These are phyloP conservation scores for Lolium perenne DNA, from an alignment of 176 grass and related monocot species.

Conservation along the genomic window DNA sequence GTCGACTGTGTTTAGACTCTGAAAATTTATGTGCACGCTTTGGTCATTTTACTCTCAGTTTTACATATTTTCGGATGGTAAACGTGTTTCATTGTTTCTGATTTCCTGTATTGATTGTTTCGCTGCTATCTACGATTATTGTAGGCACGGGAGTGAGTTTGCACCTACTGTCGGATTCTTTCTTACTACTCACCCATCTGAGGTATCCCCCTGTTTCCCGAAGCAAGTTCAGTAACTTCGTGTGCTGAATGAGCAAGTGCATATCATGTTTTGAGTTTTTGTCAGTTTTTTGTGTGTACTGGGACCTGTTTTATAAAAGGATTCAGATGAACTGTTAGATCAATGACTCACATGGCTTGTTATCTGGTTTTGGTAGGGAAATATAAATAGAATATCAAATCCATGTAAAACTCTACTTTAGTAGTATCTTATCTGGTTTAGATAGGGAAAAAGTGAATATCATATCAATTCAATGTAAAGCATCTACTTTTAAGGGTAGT, in stretches of 20 bases:
- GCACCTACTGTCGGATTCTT: slow-evolving; percentile 75
- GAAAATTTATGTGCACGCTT: not conserved
- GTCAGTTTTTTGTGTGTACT: not conserved
- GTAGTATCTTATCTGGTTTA: too few species aligned
- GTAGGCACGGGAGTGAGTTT: slow-evolving; percentile 76
- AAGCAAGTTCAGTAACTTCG: not conserved
- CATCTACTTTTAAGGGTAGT: too few species aligned
- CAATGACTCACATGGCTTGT: not conserved
- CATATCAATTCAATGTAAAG: too few species aligned
- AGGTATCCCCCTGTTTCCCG: slow-evolving; percentile 45
- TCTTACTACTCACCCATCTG: slow-evolving; percentile 57
- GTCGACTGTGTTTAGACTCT: not conserved
- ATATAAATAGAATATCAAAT: too few species aligned
- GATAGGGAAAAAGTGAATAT: too few species aligned
- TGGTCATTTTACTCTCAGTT: not conserved
- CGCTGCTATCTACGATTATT: not conserved
- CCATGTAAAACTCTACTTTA: too few species aligned
- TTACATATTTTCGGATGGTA: not conserved
- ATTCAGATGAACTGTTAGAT: not conserved
- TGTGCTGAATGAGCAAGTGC: not conserved
- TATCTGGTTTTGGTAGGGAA: not conserved
- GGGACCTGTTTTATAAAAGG: not conserved
- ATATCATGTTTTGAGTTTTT: not conserved
- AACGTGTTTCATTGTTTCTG: not conserved
- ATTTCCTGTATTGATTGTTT: not conserved